Base-by-base conservation (phyloP, 2,329 filamentous ascomycete genomes). In the Microsporum ferrugineum region DNA sequence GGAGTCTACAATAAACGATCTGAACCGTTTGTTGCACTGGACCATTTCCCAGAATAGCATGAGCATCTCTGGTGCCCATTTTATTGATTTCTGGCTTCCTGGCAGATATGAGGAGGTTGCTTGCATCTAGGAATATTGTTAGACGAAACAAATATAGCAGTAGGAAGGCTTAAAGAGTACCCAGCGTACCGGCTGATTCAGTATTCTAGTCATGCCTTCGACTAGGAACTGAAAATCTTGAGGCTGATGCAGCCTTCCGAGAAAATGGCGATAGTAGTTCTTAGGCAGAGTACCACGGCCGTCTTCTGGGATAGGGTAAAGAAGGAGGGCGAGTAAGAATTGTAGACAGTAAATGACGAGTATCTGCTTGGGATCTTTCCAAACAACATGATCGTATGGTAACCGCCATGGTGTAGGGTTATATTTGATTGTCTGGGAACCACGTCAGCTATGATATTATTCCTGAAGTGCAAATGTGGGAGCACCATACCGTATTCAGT, bases 141-240 rank as follows among this genome's bases (percentile, higher is more conserved):
- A 69, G 64, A 27, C 61, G n/a, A 6, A 57, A 14, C 4, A 14
- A 23, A 36, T 23, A 59, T 57, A 58, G 59, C 4, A 27, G 29
- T 60, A 39, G 36, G 43, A 7, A 17, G 6, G 5, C n/a, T 17
- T 12, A 49, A 12, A 47, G n/a, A 23, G 27, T 14, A 3, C 65
- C 70, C 23, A 39, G 66, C 71, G 64, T 71, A 83, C 79, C 29
- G 92, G 92, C 67, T 96, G 92, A 67, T 95, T 94, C 58, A 99
- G 78, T 56, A 97, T 89, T 67, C 91, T 84, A 0, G 87, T 91
- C 87, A 96, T 95, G 57, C 91, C 91, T 71, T 96, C 91, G 8
- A 95, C 89, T 29, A 97, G 85, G 71, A 99, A 99, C 72, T 99
- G 94, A 69, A 99, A 97, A 72, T 99, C 94, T 72, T 96, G 91